A percentile compares a stretch with the other conserved stretches of the same genome.
phyloP scores from a whole-genome alignment of 768 basidiomycete genomes.

The Saitozyma sp. region DNA sequence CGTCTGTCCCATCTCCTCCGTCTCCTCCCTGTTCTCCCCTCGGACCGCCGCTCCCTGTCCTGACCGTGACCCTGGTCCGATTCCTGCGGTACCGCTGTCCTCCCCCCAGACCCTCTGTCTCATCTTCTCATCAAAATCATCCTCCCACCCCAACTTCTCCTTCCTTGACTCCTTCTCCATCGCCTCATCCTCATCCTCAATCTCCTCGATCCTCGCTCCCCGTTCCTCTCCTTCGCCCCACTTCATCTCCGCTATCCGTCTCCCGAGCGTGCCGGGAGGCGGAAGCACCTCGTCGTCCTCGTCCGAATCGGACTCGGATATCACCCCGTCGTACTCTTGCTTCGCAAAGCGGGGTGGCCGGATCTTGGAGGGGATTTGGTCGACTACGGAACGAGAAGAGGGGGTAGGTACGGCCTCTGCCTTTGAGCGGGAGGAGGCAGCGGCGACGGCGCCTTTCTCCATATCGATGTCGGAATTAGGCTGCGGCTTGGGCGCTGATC shows the following conservation, averaged over 20 bases:
- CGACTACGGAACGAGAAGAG: not conserved
- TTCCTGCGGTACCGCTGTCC: not conserved
- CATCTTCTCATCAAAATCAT: conserved; percentile 40
- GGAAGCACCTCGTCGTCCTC: conserved; percentile 24
- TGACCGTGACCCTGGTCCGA: not conserved
- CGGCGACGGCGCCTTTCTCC: not conserved
- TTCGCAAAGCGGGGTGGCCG: conserved; percentile 78
- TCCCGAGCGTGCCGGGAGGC: conserved; percentile 32
- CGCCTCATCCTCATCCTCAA: conserved; percentile 37
- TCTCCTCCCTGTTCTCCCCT: conserved; percentile 54
- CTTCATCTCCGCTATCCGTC: conserved; percentile 40
- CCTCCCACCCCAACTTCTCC: conserved; percentile 13
- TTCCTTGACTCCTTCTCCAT: conserved; percentile 7
- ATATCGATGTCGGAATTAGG: not conserved
- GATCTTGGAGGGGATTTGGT: conserved; percentile 46
- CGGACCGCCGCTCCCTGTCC: conserved; percentile 8
- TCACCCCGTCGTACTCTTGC: conserved; percentile 82
- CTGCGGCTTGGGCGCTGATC: conserved; percentile 11
- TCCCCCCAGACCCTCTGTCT: conserved; percentile 25
- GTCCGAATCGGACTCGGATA: conserved; percentile 63
- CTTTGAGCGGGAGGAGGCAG: not conserved
- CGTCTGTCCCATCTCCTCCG: conserved; percentile 55
- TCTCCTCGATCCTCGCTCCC: conserved; percentile 23
- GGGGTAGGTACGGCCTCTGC: not conserved
- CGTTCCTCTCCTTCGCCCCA: conserved; percentile 20